Percentiles rank a stretch among this genome's conserved stretches.
Conservation (phyloP, 352 stramenopile species). For the Globisporangium polare region DNA sequence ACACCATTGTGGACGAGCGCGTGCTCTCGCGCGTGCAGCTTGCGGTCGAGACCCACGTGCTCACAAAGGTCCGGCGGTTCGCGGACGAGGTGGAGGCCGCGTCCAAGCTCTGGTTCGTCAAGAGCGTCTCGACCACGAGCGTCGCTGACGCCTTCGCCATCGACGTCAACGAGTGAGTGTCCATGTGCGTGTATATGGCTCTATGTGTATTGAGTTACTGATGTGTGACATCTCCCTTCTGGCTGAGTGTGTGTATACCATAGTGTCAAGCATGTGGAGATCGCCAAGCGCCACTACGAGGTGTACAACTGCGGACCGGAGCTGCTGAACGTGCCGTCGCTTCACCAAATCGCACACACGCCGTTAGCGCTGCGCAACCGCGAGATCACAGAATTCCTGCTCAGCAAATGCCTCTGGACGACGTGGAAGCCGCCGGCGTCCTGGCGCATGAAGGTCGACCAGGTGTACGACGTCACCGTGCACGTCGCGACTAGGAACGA, state of each 20-base stretch:
- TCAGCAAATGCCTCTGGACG: conserved; percentile 42
- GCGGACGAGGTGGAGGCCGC: conserved; percentile 45
- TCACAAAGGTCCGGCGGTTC: conserved; percentile 35
- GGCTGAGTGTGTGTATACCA: neutral
- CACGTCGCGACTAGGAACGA: conserved; percentile 35
- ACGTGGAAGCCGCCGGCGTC: conserved; percentile 53
- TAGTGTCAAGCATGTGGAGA: conserved; percentile 46
- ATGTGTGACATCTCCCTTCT: neutral
- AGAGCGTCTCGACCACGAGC: conserved; percentile 54
- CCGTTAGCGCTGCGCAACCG: conserved; percentile 33
- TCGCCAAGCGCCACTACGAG: conserved; percentile 51
- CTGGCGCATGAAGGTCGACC: conserved; percentile 63
- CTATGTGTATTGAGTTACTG: neutral
- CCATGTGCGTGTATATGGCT: neutral
- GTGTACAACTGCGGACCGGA: conserved; percentile 51
- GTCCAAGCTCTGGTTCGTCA: conserved; percentile 63
- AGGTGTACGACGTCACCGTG: conserved; percentile 58
- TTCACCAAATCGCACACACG: conserved; percentile 22
- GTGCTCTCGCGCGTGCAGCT: conserved; percentile 42
- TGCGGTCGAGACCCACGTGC: conserved; percentile 47
- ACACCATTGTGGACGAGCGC: conserved; percentile 51
- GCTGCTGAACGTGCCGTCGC: conserved; percentile 40
- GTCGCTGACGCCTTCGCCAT: conserved; percentile 53
- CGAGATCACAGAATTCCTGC: conserved; percentile 30
- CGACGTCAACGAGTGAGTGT: conserved; percentile 41